These are phyloP conservation scores for Brettanomyces anomalus DNA, from an alignment of 805 yeast species.

Conservation along the genomic window DNA sequence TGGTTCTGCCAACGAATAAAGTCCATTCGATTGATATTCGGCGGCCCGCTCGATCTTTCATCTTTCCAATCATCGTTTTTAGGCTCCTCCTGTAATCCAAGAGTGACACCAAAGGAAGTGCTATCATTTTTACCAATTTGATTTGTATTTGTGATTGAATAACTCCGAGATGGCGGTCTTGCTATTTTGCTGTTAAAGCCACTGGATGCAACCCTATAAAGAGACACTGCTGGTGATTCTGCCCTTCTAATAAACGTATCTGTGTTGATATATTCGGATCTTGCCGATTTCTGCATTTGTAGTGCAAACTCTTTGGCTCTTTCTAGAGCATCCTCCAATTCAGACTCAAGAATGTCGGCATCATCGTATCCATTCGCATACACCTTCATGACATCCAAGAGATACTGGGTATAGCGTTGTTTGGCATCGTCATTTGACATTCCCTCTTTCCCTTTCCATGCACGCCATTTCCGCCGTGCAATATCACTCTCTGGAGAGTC, in stretches of 20 bases:
- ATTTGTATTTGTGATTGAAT: constrained; percentile 14
- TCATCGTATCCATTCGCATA: constrained; percentile 61
- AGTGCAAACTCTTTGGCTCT: neutral
- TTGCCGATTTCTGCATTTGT: neutral
- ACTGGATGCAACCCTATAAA: constrained; percentile 24
- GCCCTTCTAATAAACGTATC: constrained; percentile 12
- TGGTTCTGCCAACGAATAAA: constrained; percentile 47
- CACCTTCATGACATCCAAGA: constrained; percentile 63
- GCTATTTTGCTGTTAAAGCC: constrained; percentile 20
- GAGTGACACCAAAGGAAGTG: neutral
- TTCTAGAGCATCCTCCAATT: constrained; percentile 42
- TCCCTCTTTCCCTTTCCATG: constrained; percentile 75
- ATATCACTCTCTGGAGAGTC: constrained; percentile 52
- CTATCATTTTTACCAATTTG: constrained; percentile 6
- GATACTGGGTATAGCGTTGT: constrained; percentile 52
- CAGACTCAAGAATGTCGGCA: constrained; percentile 54
- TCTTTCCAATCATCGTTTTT: neutral
- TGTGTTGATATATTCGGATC: neutral
- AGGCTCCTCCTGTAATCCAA: neutral
- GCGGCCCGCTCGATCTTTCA: neutral
- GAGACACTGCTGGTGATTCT: constrained; percentile 26
- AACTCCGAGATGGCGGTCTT: constrained; percentile 22
- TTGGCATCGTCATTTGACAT: constrained; percentile 64
- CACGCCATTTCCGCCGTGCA: constrained; percentile 71
- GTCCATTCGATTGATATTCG: constrained; percentile 25